These are phyloP conservation scores for Paramecium biaurelia DNA, from an alignment of 73 alveolate genomes.

Conservation along the genomic window DNA sequence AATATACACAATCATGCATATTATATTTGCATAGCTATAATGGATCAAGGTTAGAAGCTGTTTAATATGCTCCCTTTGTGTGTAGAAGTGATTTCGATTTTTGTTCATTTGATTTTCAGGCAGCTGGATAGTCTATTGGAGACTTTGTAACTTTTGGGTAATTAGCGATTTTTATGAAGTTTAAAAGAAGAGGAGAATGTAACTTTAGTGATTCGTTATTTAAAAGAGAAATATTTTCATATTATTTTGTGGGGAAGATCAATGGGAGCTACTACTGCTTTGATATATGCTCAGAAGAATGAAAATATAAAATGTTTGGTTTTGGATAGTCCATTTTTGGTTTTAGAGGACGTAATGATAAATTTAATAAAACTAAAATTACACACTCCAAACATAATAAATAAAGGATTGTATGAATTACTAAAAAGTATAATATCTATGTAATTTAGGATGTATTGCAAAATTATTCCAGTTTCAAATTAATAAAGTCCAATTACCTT, in stretches of 20 bases:
- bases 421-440: background rate
- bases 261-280: conserved; percentile 29
- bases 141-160: conserved; percentile 49
- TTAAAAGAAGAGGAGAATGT: background rate
- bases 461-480: background rate
- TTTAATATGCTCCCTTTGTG: background rate
- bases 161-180: background rate
- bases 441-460: background rate
- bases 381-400: background rate
- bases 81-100: background rate
- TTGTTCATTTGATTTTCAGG: conserved; percentile 38
- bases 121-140: conserved; percentile 13
- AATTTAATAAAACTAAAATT: background rate
- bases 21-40: conserved; percentile 1
- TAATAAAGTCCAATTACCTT: background rate
- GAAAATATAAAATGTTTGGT: background rate
- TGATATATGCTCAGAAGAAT: background rate
- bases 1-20: background rate
- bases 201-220: background rate
- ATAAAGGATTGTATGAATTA: background rate
- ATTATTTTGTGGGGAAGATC: conserved; percentile 44
- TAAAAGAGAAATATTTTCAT: background rate
- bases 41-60: conserved; percentile 14
- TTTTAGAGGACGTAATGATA: background rate
- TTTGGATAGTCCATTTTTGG: conserved; percentile 8